A percentile compares a stretch with the other conserved stretches of the same genome.
These are phyloP conservation scores for Ensete ventricosum DNA, from an alignment of 176 grass and related monocot genomes.

Conservation along the genomic window DNA sequence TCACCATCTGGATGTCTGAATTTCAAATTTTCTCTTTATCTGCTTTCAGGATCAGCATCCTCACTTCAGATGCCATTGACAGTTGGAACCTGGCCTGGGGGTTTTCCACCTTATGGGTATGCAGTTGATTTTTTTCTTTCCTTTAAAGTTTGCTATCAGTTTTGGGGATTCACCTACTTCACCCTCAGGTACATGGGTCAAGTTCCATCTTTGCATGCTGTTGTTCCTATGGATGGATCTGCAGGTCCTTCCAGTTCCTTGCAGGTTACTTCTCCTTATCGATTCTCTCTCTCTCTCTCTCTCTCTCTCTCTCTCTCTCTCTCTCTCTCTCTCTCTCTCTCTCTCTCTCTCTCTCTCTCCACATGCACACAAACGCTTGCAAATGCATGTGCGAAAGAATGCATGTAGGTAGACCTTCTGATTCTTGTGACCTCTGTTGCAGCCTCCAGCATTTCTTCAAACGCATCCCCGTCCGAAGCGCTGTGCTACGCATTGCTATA, in stretches of 20 bases:
- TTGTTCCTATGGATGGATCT: conserved; percentile 60
- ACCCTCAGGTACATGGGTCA: conserved; percentile 60
- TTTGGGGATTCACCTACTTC: background rate
- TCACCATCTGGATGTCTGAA: background rate
- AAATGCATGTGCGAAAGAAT: background rate
- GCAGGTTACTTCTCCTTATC: conserved; percentile 30
- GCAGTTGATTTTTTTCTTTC: conserved; percentile 2
- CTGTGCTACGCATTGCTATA: conserved; percentile 77
- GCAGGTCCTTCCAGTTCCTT: conserved; percentile 47
- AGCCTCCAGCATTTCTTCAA: conserved; percentile 51
- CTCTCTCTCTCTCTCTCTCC: background rate
- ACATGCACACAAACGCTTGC: too few relatives aligned
- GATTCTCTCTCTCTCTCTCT: background rate
- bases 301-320: background rate
- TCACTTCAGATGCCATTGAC: conserved; percentile 59
- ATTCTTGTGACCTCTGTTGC: conserved; percentile 5
- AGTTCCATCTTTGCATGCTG: conserved; percentile 54
- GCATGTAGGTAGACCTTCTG: background rate
- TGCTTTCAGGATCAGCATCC: conserved; percentile 32
- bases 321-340: background rate
- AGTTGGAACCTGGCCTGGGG: conserved; percentile 62
- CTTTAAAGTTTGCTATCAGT: background rate
- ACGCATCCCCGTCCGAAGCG: conserved; percentile 51
- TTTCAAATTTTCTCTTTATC: background rate
- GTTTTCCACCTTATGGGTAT: conserved; percentile 74